Conservation (phyloP, 345 rosid species). For the Leavenworthia alabamica region DNA sequence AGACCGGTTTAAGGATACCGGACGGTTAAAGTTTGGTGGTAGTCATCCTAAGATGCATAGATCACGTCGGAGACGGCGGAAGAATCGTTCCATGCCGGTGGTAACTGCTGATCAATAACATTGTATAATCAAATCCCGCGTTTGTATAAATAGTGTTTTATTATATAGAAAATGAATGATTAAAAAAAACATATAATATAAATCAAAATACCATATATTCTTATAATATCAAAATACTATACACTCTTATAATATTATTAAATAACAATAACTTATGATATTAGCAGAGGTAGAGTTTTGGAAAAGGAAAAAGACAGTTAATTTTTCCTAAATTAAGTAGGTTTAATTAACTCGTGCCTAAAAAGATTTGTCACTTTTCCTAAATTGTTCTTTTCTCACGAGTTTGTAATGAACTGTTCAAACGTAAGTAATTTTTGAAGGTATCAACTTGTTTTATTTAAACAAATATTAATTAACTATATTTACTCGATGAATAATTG, state of each 20-base stretch:
- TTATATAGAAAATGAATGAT: neutral
- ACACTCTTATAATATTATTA: no score
- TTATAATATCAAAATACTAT: no score
- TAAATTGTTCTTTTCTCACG: neutral
- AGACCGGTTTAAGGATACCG: constrained; percentile 53
- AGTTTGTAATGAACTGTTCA: neutral
- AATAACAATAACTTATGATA: no score
- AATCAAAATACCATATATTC: no score
- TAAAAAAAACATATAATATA: neutral
- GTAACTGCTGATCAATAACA: constrained; percentile 20
- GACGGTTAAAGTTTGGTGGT: constrained; percentile 74
- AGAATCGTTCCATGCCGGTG: constrained; percentile 24
- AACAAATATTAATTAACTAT: neutral
- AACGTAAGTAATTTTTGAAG: neutral
- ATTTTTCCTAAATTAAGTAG: neutral
- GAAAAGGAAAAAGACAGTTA: neutral
- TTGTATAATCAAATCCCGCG: neutral
- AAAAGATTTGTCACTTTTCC: neutral
- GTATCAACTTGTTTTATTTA: constrained; percentile 13
- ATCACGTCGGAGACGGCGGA: constrained; percentile 30
- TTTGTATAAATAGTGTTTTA: neutral
- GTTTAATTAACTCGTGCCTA: neutral
- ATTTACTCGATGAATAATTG: neutral
- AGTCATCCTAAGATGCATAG: constrained; percentile 29
- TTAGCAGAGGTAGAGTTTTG: neutral